Base-by-base conservation (phyloP, 768 basidiomycete genomes). In the Mycena kentingensis region DNA sequence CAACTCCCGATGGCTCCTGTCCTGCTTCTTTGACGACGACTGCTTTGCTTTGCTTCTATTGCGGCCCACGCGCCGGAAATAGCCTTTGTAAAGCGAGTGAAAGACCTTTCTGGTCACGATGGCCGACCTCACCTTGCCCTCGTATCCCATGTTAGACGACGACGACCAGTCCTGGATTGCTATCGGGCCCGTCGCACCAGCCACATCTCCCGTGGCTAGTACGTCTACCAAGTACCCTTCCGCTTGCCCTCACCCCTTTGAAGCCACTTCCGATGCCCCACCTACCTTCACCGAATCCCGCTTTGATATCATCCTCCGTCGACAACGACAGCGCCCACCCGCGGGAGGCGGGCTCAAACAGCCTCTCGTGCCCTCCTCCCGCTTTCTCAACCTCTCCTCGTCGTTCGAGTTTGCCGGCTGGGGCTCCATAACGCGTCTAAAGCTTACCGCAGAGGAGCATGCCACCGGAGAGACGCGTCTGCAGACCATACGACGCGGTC, bases 351-450 rank as follows among this genome's bases (percentile, higher is more conserved):
- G 74, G 1, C 65, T 72, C 18, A 79, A 79, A 55, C 45, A 62
- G 18, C 42, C 63, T 6, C 65, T 64, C 5, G 59, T 72, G 31
- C 60, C 76, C 4, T 83, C 82, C 4, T 85, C 86, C 5, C 79
- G 83, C 31, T 86, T 85, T 61, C 65, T 83, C 22, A 77, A 85
- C 55, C 76, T 88, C 31, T 67, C 78, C 13, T 80, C 82, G 60
- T 76, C 82, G 32, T 86, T 87, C 54, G 85, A 87, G 59, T 90
- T 89, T 58, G 80, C 87, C 1, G 87, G 86, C 3, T 87, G 86
- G 85, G 86, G 85, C 2, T 76, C 79, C 5, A 63, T 82, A 16
- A 67, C 68, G 5, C 71, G 73, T 51, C 58, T 87, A 1, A 71
- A 72, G 18, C 72, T 89, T 11, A 65, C 70, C 1, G 54, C 49